These are phyloP conservation scores for Peronosclerospora sorghi DNA, from an alignment of 352 stramenopile species.

Conservation along the genomic window DNA sequence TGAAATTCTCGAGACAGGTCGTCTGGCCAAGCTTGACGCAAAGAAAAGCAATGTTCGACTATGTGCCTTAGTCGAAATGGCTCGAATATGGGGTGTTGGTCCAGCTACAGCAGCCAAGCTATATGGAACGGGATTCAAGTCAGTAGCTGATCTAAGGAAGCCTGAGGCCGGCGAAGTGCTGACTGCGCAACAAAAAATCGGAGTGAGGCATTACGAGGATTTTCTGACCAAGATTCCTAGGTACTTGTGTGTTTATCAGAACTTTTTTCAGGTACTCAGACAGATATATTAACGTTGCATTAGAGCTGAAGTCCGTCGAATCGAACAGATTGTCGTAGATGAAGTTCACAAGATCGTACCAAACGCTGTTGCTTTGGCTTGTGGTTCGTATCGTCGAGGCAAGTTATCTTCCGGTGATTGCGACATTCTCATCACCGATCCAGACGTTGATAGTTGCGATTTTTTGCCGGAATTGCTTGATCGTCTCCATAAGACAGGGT, in stretches of 20 bases:
- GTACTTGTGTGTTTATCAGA: constrained; percentile 1
- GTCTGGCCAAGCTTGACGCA: constrained; percentile 66
- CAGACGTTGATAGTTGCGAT: constrained; percentile 48
- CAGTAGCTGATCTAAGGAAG: constrained; percentile 39
- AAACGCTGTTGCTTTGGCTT: constrained; percentile 47
- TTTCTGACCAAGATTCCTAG: constrained; percentile 72
- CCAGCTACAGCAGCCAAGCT: constrained; percentile 63
- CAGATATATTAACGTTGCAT: no score
- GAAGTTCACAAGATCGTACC: constrained; percentile 54
- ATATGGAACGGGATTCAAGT: constrained; percentile 65
- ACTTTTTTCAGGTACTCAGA: background rate
- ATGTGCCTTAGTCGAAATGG: constrained; percentile 44
- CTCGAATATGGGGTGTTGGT: constrained; percentile 70
- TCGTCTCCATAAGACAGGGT: constrained; percentile 44
- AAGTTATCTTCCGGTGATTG: constrained; percentile 61
- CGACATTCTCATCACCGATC: constrained; percentile 72
- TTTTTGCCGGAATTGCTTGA: constrained; percentile 60
- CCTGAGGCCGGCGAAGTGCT: constrained; percentile 28
- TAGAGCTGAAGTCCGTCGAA: constrained; percentile 59
- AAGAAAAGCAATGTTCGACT: constrained; percentile 60
- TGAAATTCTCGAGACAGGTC: constrained; percentile 65
- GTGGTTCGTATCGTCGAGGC: constrained; percentile 72
- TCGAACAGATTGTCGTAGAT: constrained; percentile 64
- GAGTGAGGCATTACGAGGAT: constrained; percentile 71
- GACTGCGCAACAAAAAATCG: constrained; percentile 60